Evolutionary conservation across 495 filamentous ascomycete species (phyloP).

Genomic region (Lasiosphaeria miniovina): DNA sequence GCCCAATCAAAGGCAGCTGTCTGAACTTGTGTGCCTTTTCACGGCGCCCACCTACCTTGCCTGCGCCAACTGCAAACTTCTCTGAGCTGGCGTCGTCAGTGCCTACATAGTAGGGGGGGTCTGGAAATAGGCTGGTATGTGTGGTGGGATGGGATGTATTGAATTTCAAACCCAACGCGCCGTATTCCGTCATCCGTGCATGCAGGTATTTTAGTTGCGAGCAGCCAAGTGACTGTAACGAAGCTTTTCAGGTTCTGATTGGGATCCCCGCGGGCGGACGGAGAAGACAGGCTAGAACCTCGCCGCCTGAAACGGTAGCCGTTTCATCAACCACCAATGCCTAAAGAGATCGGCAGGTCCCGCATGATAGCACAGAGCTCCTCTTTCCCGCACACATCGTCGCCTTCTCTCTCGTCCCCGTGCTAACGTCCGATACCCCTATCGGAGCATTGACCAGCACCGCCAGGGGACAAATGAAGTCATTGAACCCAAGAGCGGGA

Average conservation of each 20-base stretch:
- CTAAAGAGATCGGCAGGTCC: neutral
- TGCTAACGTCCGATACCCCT: neutral
- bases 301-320: conserved; percentile 5
- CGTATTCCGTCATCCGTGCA: no score
- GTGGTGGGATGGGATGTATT: no score
- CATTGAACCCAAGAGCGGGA: conserved; percentile 1
- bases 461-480: conserved; percentile 7
- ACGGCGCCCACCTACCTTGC: no score
- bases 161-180: no score
- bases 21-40: no score
- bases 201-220: no score
- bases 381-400: neutral
- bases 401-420: neutral
- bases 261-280: neutral
- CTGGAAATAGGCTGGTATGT: no score
- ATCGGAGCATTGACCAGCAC: conserved; percentile 8
- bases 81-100: no score
- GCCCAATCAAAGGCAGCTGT: no score
- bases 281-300: neutral
- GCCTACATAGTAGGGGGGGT: no score
- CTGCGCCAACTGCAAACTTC: no score
- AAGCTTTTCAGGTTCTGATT: conserved; percentile 5
- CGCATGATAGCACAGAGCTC: neutral
- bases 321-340: conserved; percentile 7
- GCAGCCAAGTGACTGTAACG: neutral